These are phyloP conservation scores for Amanita jacksonii DNA, from an alignment of 768 basidiomycete genomes.

Conservation along the genomic window DNA sequence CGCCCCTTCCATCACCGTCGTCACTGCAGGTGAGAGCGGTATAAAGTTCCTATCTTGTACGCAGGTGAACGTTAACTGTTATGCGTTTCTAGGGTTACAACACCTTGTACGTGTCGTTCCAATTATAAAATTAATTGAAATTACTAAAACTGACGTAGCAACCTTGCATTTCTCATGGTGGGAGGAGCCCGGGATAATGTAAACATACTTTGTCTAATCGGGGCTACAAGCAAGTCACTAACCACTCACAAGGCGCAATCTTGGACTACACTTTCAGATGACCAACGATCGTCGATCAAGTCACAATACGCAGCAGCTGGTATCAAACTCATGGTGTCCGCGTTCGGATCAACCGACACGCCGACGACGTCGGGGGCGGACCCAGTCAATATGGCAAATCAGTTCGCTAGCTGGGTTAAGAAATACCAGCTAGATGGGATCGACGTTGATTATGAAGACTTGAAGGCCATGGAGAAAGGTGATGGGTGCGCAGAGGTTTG, in stretches of 20 bases:
- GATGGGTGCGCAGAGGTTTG: constrained; percentile 43
- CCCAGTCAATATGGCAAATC: constrained; percentile 49
- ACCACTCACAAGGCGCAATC: not conserved
- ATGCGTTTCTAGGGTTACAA: not conserved
- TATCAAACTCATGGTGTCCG: constrained; percentile 53
- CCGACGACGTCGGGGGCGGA: constrained; percentile 52
- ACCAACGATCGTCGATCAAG: constrained; percentile 15
- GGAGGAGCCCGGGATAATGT: not conserved
- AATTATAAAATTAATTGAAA: not conserved
- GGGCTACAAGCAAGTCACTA: not conserved
- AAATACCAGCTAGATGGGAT: constrained; percentile 56
- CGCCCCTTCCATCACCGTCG: not conserved
- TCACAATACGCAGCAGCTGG: constrained; percentile 45
- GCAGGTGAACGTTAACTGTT: not conserved
- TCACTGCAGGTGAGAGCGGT: not conserved
- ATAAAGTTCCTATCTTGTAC: no score
- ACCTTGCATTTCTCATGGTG: not conserved
- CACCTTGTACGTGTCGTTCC: not conserved
- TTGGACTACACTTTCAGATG: not conserved
- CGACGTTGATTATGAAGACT: constrained; percentile 73
- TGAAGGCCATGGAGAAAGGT: constrained; percentile 40
- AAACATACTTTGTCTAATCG: not conserved
- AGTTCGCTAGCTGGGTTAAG: constrained; percentile 56
- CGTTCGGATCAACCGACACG: constrained; percentile 46
- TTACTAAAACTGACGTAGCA: not conserved